These are phyloP conservation scores for Spathaspora arborariae DNA, from an alignment of 805 yeast species.

Conservation along the genomic window DNA sequence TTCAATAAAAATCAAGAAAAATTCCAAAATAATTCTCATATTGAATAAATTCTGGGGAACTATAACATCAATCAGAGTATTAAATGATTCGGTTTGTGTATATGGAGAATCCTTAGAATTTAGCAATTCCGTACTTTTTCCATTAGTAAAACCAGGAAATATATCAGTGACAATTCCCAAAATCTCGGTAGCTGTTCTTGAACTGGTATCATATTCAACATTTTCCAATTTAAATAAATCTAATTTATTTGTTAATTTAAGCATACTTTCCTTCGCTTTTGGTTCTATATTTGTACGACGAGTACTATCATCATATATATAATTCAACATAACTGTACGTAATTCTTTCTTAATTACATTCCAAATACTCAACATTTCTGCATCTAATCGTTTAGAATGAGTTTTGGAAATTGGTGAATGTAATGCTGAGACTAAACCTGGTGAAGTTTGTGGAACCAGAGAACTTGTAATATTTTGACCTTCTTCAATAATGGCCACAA, in stretches of 20 bases:
- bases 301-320: slow-evolving; percentile 24
- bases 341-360: slow-evolving; percentile 29
- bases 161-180: slow-evolving; percentile 48
- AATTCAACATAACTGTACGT: slow-evolving; percentile 26
- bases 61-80: slow-evolving; percentile 56
- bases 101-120: slow-evolving; percentile 31
- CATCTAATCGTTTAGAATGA: not conserved
- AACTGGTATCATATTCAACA: slow-evolving; percentile 19
- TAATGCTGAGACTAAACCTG: not conserved
- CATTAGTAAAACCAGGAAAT: slow-evolving; percentile 59
- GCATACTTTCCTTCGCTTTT: slow-evolving; percentile 3
- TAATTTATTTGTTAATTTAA: slow-evolving; percentile 16
- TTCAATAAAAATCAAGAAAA: slow-evolving; percentile 64
- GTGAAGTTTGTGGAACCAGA: not conserved
- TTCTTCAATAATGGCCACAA: slow-evolving; percentile 35
- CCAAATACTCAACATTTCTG: slow-evolving; percentile 20
- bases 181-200: slow-evolving; percentile 26
- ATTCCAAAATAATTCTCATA: slow-evolving; percentile 74
- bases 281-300: not conserved
- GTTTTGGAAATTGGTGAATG: not conserved
- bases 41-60: slow-evolving; percentile 72
- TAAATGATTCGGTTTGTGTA: slow-evolving; percentile 56
- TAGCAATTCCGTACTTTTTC: slow-evolving; percentile 11
- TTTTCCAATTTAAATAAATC: slow-evolving; percentile 31
- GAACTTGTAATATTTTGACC: slow-evolving; percentile 12